Base-by-base conservation (phyloP, 2,329 filamentous ascomycete species). In the Botrytis fragariae region DNA sequence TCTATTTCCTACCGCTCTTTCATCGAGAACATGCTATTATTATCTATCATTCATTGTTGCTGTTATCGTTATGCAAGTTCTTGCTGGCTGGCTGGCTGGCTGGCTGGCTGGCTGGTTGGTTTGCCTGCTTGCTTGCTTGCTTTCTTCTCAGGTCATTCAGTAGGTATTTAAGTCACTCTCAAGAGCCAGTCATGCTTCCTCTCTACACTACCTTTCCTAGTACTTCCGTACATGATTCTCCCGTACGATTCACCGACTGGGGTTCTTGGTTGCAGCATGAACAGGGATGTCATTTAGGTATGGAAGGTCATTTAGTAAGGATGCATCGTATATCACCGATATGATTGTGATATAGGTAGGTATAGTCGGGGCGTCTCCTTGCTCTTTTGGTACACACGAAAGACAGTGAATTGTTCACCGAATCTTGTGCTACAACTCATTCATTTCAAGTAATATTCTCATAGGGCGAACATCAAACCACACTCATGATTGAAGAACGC, bases 231-330 rank as follows among this genome's bases (percentile, higher is more conserved):
- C 32, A 67, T 51, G 45, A 68, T 54, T 54, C 45, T 51, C 44
- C 69, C 45, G 69, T 51, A 51, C 57, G 42, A 71, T 71, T 64
- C 42, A 42, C 69, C 42, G 25, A 71, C 69, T 39, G 59, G 57
- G 57, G 44, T 45, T 44, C 32, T 39, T 71, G 69, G 42, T 64
- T 71, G 42, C 69, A 64, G 25, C 57, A 71, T 68, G 35, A 51
- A 39, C 69, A 45, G 25, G 69, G 57, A 51, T 63, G 22, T 48
- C 9, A 42, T 29, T 39, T 39, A 42, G 59, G 42, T 63, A 25
- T 45, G n/a, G 48, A 42, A n/a, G n/a, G 68, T 37, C 54, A 70
- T 45, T 48, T 45, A 62, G 54, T 71, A 45, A 48, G 39, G 57
- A 48, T 71, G 57, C 18, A 63, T 48, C 32, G 42, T 44, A 48